A percentile compares a stretch with the other conserved stretches of the same genome.
Evolutionary conservation across 495 filamentous ascomycete species (phyloP).

Genomic region (Penicillium lagena): DNA sequence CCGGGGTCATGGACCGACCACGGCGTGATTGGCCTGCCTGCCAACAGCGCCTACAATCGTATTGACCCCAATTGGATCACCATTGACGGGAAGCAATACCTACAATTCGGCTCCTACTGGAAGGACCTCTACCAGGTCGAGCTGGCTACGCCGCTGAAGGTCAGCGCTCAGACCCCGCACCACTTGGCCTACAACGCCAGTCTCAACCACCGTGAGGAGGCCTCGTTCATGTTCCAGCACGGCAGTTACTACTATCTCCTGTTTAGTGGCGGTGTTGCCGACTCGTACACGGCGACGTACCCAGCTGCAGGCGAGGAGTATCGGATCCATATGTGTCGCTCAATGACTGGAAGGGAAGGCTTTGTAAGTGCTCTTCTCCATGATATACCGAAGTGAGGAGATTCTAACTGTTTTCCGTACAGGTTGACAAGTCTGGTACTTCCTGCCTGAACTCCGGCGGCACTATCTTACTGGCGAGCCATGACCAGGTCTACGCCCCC

Average conservation of each 20-base stretch:
- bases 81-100: slow-evolving; percentile 37
- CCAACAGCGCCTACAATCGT: slow-evolving; percentile 53
- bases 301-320: slow-evolving; percentile 59
- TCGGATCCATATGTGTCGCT: slow-evolving; percentile 58
- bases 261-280: slow-evolving; percentile 58
- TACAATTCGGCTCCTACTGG: slow-evolving; percentile 71
- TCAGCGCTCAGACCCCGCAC: slow-evolving; percentile 24
- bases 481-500: slow-evolving; percentile 61
- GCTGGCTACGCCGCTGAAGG: slow-evolving; percentile 40
- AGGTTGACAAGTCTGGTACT: slow-evolving; percentile 51
- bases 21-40: slow-evolving; percentile 44
- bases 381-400: background rate
- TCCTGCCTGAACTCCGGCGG: slow-evolving; percentile 55
- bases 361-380: slow-evolving; percentile 37
- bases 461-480: slow-evolving; percentile 53
- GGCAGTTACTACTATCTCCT: slow-evolving; percentile 60
- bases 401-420: background rate
- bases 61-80: slow-evolving; percentile 63
- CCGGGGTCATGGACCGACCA: slow-evolving; percentile 52
- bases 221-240: slow-evolving; percentile 47
- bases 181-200: slow-evolving; percentile 52
- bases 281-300: slow-evolving; percentile 40
- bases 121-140: slow-evolving; percentile 56
- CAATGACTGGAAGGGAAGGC: slow-evolving; percentile 39
- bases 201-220: slow-evolving; percentile 53